These are phyloP conservation scores for Candida suzukii DNA, from an alignment of 805 yeast species.

Conservation along the genomic window DNA sequence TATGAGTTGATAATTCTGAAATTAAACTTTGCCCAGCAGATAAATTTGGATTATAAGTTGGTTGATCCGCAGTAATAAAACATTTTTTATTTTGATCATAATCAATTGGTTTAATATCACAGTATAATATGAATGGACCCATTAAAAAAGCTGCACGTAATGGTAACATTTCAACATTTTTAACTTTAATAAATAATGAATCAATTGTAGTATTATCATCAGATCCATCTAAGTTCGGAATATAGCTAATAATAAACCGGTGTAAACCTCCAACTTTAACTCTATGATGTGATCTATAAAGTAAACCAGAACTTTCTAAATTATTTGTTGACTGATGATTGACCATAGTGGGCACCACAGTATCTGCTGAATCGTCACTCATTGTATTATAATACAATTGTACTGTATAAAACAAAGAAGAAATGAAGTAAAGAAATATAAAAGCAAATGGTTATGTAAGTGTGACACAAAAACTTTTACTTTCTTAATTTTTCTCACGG, in stretches of 20 bases:
- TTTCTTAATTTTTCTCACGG: too few relatives aligned
- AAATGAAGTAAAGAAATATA: too few relatives aligned
- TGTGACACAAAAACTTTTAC: too few relatives aligned
- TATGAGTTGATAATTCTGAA: slow-evolving; percentile 59
- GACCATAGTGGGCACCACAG: too few relatives aligned
- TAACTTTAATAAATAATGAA: slow-evolving; percentile 48
- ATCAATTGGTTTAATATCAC: slow-evolving; percentile 66
- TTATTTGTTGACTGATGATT: background rate
- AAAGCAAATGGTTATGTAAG: too few relatives aligned
- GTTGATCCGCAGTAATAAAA: slow-evolving; percentile 73
- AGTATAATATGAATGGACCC: slow-evolving; percentile 85
- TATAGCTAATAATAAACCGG: slow-evolving; percentile 45
- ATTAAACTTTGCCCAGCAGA: slow-evolving; percentile 59
- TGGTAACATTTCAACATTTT: slow-evolving; percentile 65
- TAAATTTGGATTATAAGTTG: slow-evolving; percentile 63
- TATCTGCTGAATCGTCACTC: too few relatives aligned
- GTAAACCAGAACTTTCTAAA: background rate
- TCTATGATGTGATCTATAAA: slow-evolving; percentile 1
- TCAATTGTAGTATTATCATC: slow-evolving; percentile 7
- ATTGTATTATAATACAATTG: too few relatives aligned
- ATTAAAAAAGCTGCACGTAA: slow-evolving; percentile 78
- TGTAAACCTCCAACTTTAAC: slow-evolving; percentile 55
- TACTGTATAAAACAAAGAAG: too few relatives aligned
- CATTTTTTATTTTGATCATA: slow-evolving; percentile 47
- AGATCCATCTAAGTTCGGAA: too few relatives aligned